Conservation (phyloP, 2,329 filamentous ascomycete genomes). For the Elsinoe necatrix region DNA sequence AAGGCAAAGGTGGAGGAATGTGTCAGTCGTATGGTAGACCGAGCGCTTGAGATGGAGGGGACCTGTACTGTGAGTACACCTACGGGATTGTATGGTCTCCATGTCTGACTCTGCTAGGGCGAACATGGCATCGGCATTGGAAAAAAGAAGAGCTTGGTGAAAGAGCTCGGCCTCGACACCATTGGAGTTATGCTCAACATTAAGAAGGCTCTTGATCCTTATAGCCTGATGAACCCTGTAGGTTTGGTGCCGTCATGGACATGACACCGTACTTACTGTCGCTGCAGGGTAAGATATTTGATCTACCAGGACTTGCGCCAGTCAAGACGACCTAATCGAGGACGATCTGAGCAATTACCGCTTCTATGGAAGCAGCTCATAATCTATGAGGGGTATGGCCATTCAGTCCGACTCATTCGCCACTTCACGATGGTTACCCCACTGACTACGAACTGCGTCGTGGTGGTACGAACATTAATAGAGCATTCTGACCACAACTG, state of each 20-base stretch:
- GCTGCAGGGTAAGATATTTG: slow-evolving; percentile 11
- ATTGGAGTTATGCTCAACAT: slow-evolving; percentile 76
- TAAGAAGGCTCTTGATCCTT: slow-evolving; percentile 73
- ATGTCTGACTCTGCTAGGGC: slow-evolving; percentile 37
- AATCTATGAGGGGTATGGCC: too few relatives aligned
- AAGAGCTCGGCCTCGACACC: slow-evolving; percentile 73
- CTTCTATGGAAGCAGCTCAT: too few relatives aligned
- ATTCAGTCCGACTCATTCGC: too few relatives aligned
- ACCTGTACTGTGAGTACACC: slow-evolving; percentile 55
- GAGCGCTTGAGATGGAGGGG: slow-evolving; percentile 89
- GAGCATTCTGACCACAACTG: too few relatives aligned
- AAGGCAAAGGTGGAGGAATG: slow-evolving; percentile 67
- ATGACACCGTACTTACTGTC: neutral
- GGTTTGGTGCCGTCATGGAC: neutral
- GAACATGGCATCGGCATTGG: slow-evolving; percentile 81
- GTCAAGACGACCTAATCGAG: neutral
- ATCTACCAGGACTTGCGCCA: slow-evolving; percentile 2
- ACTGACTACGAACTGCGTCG: too few relatives aligned
- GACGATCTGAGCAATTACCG: neutral
- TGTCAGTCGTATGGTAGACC: slow-evolving; percentile 81
- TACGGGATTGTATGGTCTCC: neutral
- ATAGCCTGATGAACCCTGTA: slow-evolving; percentile 80
- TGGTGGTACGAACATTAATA: too few relatives aligned
- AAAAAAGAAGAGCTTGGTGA: slow-evolving; percentile 70
- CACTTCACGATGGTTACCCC: too few relatives aligned